Percentiles rank a stretch among this genome's conserved stretches.
Conservation (phyloP, 208 protist species). For the Naegleria gruberi region DNA sequence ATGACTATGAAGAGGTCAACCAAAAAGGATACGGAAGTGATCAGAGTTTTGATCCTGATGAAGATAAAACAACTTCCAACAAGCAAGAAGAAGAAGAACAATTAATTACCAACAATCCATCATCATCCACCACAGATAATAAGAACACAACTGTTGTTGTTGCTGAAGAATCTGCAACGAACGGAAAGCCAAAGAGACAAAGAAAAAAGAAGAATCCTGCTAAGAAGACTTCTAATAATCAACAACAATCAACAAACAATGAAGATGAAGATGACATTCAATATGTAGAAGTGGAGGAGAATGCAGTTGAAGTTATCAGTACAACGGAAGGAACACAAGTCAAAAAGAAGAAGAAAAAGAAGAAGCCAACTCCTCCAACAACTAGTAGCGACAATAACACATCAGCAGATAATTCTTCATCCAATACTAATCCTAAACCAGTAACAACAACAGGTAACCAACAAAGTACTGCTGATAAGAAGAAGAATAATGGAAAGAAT, state of each 20-base stretch:
- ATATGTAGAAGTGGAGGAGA: not conserved
- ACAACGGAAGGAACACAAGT: too few species aligned
- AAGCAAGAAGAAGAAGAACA: too few species aligned
- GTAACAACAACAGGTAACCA: too few species aligned
- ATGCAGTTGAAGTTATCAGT: not conserved
- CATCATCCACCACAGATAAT: not conserved
- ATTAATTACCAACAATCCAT: too few species aligned
- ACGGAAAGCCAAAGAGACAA: not conserved
- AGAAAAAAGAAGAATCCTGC: not conserved
- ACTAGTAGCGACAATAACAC: not conserved
- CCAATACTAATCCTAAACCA: not conserved
- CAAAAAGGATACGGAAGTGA: not conserved
- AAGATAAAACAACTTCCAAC: not conserved
- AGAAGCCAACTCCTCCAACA: not conserved
- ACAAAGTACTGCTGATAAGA: too few species aligned
- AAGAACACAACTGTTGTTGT: not conserved
- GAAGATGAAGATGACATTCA: not conserved
- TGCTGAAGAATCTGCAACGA: too few species aligned
- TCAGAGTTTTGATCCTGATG: not conserved
- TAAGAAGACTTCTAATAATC: too few species aligned
- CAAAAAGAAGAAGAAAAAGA: not conserved
- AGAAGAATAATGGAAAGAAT: not conserved
- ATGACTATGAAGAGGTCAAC: not conserved
- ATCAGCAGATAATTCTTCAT: not conserved
- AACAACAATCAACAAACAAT: too few species aligned